phyloP scores from a whole-genome alignment of 257 asterid genomes.

The Salvia hispanica region DNA sequence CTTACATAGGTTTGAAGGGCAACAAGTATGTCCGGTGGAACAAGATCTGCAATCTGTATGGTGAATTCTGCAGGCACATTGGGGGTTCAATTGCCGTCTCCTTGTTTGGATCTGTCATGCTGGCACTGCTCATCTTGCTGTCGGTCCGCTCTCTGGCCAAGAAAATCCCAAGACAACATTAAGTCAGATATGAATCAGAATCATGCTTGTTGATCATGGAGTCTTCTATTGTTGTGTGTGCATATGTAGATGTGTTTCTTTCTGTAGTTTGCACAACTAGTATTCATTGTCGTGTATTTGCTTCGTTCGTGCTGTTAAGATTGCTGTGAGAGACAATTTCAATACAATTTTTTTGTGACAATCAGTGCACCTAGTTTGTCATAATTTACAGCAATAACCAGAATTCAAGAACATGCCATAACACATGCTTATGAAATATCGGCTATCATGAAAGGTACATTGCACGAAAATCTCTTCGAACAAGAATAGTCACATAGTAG shows the following conservation, averaged over 20 bases:
- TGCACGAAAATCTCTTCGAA: not conserved
- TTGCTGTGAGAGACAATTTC: not conserved
- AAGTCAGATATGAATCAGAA: not conserved
- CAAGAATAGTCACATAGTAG: constrained; percentile 7
- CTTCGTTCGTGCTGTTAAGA: not conserved
- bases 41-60: constrained; percentile 56
- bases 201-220: not conserved
- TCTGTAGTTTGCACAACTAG: not conserved
- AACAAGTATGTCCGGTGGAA: constrained; percentile 56
- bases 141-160: constrained; percentile 60
- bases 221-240: constrained; percentile 36
- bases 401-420: no score
- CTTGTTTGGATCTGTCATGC: constrained; percentile 51
- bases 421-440: no score
- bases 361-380: not conserved
- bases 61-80: constrained; percentile 59
- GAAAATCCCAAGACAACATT: constrained; percentile 61
- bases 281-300: no score
- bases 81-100: constrained; percentile 61
- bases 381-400: not conserved
- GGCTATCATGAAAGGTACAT: no score
- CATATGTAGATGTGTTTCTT: constrained; percentile 27
- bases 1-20: constrained; percentile 72
- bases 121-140: constrained; percentile 56
- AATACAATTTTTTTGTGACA: not conserved